Base-by-base conservation (phyloP, 2,329 filamentous ascomycete species). In the Coniochaeta sp. region DNA sequence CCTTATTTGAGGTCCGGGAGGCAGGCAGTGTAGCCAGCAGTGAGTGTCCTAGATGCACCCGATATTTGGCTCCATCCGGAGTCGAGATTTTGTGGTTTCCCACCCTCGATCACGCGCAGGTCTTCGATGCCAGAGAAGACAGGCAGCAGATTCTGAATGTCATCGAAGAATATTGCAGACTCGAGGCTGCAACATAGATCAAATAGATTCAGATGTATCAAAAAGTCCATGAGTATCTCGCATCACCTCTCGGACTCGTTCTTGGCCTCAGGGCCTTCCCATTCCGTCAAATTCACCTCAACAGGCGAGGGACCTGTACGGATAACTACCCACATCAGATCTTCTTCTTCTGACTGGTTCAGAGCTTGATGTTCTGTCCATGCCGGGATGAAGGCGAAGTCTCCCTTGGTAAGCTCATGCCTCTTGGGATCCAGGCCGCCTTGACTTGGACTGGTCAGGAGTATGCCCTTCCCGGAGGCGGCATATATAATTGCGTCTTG, bases 321-420 rank as follows among this genome's bases (percentile, higher is more conserved):
- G 6, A 85, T 83, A 52, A 90, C 80, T 12, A 89, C 80, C 84
- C 87, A 89, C 40, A 85, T 80, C 1, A 88, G 74, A 55, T 88
- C 84, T 34, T 82, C 79, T 1, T 70, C 71, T 50, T 86, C 83
- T 1, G 81, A 80, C 40, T 89, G 82, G 66, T 91, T 91, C 22
- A 86, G 76, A 59, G 87, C 81, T 69, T 90, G 87, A 72, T 91
- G 87, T 69, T 91, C 87, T 0, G 84, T 83, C 78, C 81, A 89
- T 0, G 87, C 82, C 0, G 88, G 88, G 14, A 91, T 81, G 59
- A 89, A 79, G 3, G 86, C 87, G 71, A 89, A 91, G 69, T 90
- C 88, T 0, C 89, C 88, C 0, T 83, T 77, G 1, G 72, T 71
- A 7, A 91, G 76, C 19, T 82, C 75, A 63, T 88, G 79, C 36